Percentiles rank a stretch among this genome's conserved stretches.
These are phyloP conservation scores for Coemansia sp. DNA, from an alignment of 192 early-diverging fungal species.

Conservation along the genomic window DNA sequence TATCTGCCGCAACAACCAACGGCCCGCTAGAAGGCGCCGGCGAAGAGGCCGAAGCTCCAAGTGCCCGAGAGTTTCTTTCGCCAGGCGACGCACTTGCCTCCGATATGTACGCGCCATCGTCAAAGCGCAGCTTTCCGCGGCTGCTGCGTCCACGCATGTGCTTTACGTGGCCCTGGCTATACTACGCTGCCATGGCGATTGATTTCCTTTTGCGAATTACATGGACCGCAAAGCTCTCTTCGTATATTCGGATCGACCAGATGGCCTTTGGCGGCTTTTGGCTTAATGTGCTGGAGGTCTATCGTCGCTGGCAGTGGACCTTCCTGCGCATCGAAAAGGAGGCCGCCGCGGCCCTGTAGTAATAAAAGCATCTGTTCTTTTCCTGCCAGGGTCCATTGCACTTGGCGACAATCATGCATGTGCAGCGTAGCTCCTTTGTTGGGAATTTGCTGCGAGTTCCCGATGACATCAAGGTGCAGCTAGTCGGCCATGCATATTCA, in stretches of 20 bases:
- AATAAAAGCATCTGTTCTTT: neutral
- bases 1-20: neutral
- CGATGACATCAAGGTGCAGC: neutral
- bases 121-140: slow-evolving; percentile 10
- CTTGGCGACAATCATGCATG: neutral
- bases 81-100: slow-evolving; percentile 13
- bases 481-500: neutral
- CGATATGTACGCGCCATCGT: slow-evolving; percentile 1
- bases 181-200: slow-evolving; percentile 73
- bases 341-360: slow-evolving; percentile 1
- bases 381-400: neutral
- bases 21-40: slow-evolving; percentile 1
- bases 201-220: slow-evolving; percentile 81
- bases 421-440: neutral
- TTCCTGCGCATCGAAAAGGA: slow-evolving; percentile 82
- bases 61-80: slow-evolving; percentile 1
- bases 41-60: slow-evolving; percentile 3
- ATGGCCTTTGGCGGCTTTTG: slow-evolving; percentile 70
- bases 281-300: slow-evolving; percentile 77
- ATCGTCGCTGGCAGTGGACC: slow-evolving; percentile 90
- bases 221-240: slow-evolving; percentile 76
- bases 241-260: slow-evolving; percentile 57
- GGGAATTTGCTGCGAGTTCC: neutral
- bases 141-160: slow-evolving; percentile 62
- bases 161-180: slow-evolving; percentile 60